Percentiles rank a stretch among this genome's conserved stretches.
Conservation (phyloP, 1,284 basidiomycete genomes). For the Coriolopsis trogii region DNA sequence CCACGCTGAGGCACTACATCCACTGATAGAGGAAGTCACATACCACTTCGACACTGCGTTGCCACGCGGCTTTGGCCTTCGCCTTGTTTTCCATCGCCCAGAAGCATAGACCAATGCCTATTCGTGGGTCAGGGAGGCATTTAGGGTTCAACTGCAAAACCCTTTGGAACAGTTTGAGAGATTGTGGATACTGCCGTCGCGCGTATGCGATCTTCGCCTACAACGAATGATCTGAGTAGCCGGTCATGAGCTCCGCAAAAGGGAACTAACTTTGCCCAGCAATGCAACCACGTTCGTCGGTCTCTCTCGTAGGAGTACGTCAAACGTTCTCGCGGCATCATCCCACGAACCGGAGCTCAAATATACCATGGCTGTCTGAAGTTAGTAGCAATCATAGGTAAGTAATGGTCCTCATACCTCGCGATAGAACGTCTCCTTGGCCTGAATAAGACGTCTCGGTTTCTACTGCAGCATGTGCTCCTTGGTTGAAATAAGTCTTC, state of each 20-base stretch:
- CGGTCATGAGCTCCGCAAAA: not conserved
- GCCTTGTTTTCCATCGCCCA: slow-evolving; percentile 84
- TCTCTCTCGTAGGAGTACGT: slow-evolving; percentile 76
- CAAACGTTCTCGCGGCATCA: slow-evolving; percentile 79
- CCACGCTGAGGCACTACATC: not conserved
- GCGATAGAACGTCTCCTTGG: slow-evolving; percentile 64
- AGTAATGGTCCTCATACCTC: no score
- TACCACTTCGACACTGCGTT: slow-evolving; percentile 81
- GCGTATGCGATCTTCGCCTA: slow-evolving; percentile 86
- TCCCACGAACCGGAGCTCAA: slow-evolving; percentile 81
- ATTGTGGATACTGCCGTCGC: slow-evolving; percentile 73
- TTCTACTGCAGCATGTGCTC: slow-evolving; percentile 48
- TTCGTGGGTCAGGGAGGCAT: slow-evolving; percentile 86
- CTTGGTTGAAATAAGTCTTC: slow-evolving; percentile 69
- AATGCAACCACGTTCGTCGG: slow-evolving; percentile 85
- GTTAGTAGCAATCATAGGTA: slow-evolving; percentile 1
- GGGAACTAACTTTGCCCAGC: slow-evolving; percentile 65
- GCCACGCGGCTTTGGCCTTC: slow-evolving; percentile 86
- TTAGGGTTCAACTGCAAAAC: slow-evolving; percentile 77
- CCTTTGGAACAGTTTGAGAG: slow-evolving; percentile 84
- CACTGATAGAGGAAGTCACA: slow-evolving; percentile 34
- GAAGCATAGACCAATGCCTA: slow-evolving; percentile 91
- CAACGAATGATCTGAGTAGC: not conserved
- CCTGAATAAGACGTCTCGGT: no score
- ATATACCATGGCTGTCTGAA: slow-evolving; percentile 69